Conservation (phyloP, 352 stramenopile genomes). For the Phytophthora hibernalis region DNA sequence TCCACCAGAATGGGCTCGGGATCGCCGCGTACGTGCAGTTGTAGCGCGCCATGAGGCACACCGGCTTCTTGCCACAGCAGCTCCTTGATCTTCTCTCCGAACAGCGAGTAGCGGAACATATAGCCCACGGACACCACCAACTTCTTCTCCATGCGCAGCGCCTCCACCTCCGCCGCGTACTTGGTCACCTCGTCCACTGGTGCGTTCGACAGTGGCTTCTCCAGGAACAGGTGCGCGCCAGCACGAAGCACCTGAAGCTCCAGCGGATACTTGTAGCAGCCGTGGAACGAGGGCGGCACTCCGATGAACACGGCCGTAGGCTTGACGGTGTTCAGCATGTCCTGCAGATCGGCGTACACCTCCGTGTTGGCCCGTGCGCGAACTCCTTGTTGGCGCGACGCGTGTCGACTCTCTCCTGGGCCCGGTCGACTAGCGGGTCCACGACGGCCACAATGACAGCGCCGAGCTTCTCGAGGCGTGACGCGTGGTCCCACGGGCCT, state of each 20-base stretch:
- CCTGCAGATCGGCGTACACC: constrained; percentile 38
- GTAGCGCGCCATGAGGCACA: constrained; percentile 48
- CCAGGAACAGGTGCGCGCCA: constrained; percentile 43
- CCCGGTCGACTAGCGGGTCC: constrained; percentile 38
- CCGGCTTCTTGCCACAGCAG: constrained; percentile 40
- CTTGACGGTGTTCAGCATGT: constrained; percentile 38
- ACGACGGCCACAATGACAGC: constrained; percentile 40
- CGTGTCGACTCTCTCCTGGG: constrained; percentile 29
- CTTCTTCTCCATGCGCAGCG: constrained; percentile 33
- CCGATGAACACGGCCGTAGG: constrained; percentile 48
- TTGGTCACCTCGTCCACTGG: constrained; percentile 34
- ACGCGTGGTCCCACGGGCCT: constrained; percentile 49
- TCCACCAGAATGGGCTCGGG: constrained; percentile 52
- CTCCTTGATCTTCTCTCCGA: constrained; percentile 42
- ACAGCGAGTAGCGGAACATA: constrained; percentile 49
- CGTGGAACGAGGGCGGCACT: constrained; percentile 45
- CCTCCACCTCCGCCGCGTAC: constrained; percentile 43
- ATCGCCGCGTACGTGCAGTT: constrained; percentile 48
- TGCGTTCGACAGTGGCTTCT: constrained; percentile 47
- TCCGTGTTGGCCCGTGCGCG: constrained; percentile 35
- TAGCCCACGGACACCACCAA: constrained; percentile 44
- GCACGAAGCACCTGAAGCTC: constrained; percentile 41
- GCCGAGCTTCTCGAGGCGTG: constrained; percentile 43
- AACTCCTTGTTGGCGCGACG: constrained; percentile 31
- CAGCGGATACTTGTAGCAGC: constrained; percentile 47